Evolutionary conservation across 2,329 filamentous ascomycete species (phyloP).

Genomic region (Madurella mycetomatis): DNA sequence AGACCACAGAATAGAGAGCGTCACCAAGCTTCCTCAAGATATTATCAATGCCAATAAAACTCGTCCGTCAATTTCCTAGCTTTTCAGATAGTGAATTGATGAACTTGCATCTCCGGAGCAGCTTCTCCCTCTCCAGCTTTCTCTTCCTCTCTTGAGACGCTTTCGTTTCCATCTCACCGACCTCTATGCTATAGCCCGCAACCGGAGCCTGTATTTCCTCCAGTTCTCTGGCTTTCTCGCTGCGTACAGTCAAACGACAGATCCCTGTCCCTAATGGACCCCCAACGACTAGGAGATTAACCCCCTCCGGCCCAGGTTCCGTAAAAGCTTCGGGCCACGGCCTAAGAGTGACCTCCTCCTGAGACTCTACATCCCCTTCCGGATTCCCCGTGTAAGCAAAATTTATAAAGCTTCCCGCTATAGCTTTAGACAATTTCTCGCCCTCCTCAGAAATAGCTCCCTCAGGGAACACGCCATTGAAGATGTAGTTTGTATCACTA

Average conservation of each 20-base stretch:
- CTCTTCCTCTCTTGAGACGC: conserved; percentile 8
- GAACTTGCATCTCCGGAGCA: conserved; percentile 23
- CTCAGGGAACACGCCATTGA: conserved; percentile 24
- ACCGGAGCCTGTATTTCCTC: conserved; percentile 15
- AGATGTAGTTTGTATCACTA: conserved; percentile 28
- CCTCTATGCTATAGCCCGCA: conserved; percentile 9
- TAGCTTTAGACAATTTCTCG: conserved; percentile 12
- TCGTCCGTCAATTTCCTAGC: conserved; percentile 15
- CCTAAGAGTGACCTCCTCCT: neutral
- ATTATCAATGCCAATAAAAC: no score
- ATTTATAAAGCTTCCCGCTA: conserved; percentile 23
- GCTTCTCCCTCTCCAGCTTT: conserved; percentile 18
- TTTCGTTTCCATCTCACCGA: conserved; percentile 17
- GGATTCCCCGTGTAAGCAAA: conserved; percentile 27
- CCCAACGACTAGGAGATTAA: conserved; percentile 23
- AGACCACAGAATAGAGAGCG: no score
- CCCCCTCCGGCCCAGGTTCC: neutral
- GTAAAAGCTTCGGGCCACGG: conserved; percentile 26
- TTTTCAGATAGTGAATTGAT: conserved; percentile 24
- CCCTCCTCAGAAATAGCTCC: conserved; percentile 18
- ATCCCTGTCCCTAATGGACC: conserved; percentile 23
- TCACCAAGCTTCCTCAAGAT: no score
- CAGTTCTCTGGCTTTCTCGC: neutral
- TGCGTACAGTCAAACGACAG: neutral
- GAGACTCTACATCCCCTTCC: neutral